These are phyloP conservation scores for Monascus ruber DNA, from an alignment of 2,329 filamentous ascomycete genomes.

Conservation along the genomic window DNA sequence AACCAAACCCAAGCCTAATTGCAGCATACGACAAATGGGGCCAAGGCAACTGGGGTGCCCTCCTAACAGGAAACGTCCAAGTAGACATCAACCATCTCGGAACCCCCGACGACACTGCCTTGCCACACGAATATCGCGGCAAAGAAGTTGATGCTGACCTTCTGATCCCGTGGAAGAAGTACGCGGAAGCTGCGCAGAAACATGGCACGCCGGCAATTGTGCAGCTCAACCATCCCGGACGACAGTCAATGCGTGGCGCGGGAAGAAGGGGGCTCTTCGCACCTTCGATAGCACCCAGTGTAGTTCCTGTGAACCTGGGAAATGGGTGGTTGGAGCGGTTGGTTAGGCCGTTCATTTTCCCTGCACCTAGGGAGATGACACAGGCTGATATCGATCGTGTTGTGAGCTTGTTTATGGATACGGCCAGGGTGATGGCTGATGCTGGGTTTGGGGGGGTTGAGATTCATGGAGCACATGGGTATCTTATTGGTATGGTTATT, in stretches of 20 bases:
- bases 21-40: slow-evolving; percentile 44
- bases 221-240: slow-evolving; percentile 35
- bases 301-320: slow-evolving; percentile 29
- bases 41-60: slow-evolving; percentile 29
- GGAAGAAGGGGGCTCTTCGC: slow-evolving; percentile 25
- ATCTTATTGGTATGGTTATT: slow-evolving; percentile 34
- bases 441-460: slow-evolving; percentile 44
- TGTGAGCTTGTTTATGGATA: slow-evolving; percentile 41
- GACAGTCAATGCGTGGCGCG: slow-evolving; percentile 32
- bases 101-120: slow-evolving; percentile 17
- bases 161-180: slow-evolving; percentile 16
- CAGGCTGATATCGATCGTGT: slow-evolving; percentile 43
- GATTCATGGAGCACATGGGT: slow-evolving; percentile 43
- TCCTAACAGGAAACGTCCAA: slow-evolving; percentile 36
- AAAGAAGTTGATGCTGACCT: slow-evolving; percentile 8
- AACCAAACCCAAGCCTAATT: slow-evolving; percentile 34
- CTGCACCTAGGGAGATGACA: slow-evolving; percentile 48
- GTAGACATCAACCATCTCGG: slow-evolving; percentile 34
- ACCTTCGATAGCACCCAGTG: slow-evolving; percentile 26
- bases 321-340: slow-evolving; percentile 25
- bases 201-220: slow-evolving; percentile 33
- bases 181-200: slow-evolving; percentile 21
- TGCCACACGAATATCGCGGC: slow-evolving; percentile 15
- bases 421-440: slow-evolving; percentile 39
- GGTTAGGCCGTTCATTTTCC: slow-evolving; percentile 21